Evolutionary conservation across 2,329 filamentous ascomycete genomes (phyloP), one percentile per base, ranked within the genome.

Genomic region (Cercospora sp.): DNA sequence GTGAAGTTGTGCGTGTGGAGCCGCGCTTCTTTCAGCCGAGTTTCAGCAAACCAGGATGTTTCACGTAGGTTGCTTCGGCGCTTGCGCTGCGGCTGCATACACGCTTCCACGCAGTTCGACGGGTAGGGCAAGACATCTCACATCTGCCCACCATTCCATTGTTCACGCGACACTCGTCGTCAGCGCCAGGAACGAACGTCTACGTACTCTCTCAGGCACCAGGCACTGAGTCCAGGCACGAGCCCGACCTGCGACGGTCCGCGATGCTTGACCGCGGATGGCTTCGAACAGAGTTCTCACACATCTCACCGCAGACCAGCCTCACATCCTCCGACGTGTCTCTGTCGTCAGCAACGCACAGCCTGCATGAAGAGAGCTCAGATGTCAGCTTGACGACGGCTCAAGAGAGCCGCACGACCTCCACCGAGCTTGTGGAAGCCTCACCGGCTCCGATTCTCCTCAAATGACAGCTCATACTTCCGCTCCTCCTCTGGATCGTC

Each of bases 1-100:
- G 60, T 64, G 62, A 69, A 45, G 64, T 66, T 31, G 65, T 69
- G 68, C 55, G 62, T 65, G 68, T 69, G 68, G 64, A 65, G 68
- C 65, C 55, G 55, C 30, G 55, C 55, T 59, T 59, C 55, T 36
- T 36, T 59, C 55, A 36, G 55, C 55, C 55, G 55, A 59, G 55
- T 59, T 59, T 58, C 55, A 58, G 55, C 28, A 20, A 26, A 58
- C 16, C 55, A 58, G 55, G 6, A n/a, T 36, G 28, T 58, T 58
- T 59, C 55, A 59, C 55, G 26, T 20, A 33, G 55, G 26, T 36
- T 16, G 28, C 55, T 31, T 10, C n/a, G 55, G 55, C 55, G 55
- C 55, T 36, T 59, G 55, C 55, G 28, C 28, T 20, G 26, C 26
- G 28, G 31, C 36, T 42, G 36, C 36, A 42, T 42, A n/a, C 36